These are phyloP conservation scores for Rubia yunnanensis DNA, from an alignment of 257 asterid species.

Conservation along the genomic window DNA sequence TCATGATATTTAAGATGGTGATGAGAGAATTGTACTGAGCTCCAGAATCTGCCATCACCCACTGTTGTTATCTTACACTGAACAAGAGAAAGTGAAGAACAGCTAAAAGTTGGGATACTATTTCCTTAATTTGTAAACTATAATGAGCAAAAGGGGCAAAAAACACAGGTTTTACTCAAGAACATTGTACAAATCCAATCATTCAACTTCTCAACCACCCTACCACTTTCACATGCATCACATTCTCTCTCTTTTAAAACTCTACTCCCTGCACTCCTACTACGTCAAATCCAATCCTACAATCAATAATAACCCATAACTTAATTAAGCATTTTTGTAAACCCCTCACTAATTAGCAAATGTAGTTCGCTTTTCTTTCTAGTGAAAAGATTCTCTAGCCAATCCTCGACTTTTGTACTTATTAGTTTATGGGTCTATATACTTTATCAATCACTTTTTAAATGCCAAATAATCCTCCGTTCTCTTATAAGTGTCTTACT, in stretches of 20 bases:
- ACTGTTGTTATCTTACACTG: background rate
- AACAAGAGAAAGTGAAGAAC: conserved; percentile 19
- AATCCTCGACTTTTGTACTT: too few species aligned
- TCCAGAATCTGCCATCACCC: background rate
- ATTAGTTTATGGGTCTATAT: too few species aligned
- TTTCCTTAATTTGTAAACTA: background rate
- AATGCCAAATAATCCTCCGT: too few species aligned
- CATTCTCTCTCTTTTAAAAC: conserved; percentile 18
- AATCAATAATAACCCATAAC: conserved; percentile 1
- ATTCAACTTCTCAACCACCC: conserved; percentile 56
- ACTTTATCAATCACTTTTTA: too few species aligned
- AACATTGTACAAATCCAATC: conserved; percentile 34
- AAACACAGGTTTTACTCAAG: conserved; percentile 14
- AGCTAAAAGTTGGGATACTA: conserved; percentile 5
- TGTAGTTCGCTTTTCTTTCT: background rate
- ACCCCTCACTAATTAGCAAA: background rate
- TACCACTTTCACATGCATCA: conserved; percentile 49
- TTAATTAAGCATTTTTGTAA: conserved; percentile 1
- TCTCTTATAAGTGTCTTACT: too few species aligned
- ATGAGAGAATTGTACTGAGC: conserved; percentile 2
- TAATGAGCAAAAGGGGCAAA: conserved; percentile 7
- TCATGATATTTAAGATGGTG: conserved; percentile 7
- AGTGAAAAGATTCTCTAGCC: background rate
- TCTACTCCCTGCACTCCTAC: conserved; percentile 9
- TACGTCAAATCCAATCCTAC: background rate